These are phyloP conservation scores for Neoconidiobolus thromboides DNA, from an alignment of 371 early-diverging fungal genomes.

Conservation along the genomic window DNA sequence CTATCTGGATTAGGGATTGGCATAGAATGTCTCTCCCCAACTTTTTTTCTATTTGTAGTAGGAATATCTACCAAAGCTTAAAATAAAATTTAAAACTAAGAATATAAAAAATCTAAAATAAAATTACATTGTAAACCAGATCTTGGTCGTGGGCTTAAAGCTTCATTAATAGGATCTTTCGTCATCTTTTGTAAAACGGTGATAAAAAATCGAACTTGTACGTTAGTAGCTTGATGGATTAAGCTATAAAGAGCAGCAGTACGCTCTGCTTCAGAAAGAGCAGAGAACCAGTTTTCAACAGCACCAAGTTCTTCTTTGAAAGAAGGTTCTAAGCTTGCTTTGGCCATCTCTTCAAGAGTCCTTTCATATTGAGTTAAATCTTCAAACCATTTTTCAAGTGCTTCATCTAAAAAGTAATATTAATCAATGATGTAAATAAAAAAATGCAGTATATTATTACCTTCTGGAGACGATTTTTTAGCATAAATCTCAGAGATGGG, in stretches of 20 bases:
- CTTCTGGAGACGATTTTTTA: constrained; percentile 3
- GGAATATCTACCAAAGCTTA: not conserved
- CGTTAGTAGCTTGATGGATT: constrained; percentile 68
- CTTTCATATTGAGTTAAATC: constrained; percentile 76
- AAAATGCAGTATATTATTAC: not conserved
- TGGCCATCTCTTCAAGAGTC: constrained; percentile 82
- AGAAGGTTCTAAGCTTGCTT: constrained; percentile 70
- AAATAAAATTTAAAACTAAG: not conserved
- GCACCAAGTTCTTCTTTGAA: constrained; percentile 85
- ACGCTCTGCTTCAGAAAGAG: constrained; percentile 72
- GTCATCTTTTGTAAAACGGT: constrained; percentile 44
- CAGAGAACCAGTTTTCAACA: constrained; percentile 87
- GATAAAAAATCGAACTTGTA: constrained; percentile 82
- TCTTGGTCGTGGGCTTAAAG: not conserved
- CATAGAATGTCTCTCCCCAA: not conserved
- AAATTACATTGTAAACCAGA: constrained; percentile 1
- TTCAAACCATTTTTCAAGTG: constrained; percentile 77
- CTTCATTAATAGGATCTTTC: constrained; percentile 1
- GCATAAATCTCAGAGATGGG: constrained; percentile 4
- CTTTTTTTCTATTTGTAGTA: not conserved
- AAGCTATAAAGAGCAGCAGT: constrained; percentile 79
- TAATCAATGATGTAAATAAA: not conserved
- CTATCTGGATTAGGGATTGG: no score
- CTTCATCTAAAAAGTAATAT: constrained; percentile 28
- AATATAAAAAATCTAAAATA: not conserved